Conservation (phyloP, 352 stramenopile genomes). For the Salisapilia sapeloensis region DNA sequence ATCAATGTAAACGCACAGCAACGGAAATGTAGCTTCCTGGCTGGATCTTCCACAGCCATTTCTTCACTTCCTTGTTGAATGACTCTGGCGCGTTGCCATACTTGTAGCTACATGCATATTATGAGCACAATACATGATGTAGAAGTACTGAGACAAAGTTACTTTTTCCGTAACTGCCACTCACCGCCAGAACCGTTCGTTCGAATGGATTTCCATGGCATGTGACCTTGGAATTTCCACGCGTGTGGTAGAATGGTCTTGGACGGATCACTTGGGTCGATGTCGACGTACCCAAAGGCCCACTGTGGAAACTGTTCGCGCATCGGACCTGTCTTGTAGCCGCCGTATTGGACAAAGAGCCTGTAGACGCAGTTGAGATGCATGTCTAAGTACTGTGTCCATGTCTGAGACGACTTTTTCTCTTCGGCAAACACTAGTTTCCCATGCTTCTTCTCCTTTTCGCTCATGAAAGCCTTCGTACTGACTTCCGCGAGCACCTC, state of each 20-base stretch:
- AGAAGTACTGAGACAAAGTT: conserved; percentile 1
- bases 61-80: conserved; percentile 34
- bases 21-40: conserved; percentile 39
- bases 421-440: conserved; percentile 22
- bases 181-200: conserved; percentile 65
- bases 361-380: conserved; percentile 65
- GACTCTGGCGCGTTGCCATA: conserved; percentile 15
- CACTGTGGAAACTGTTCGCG: conserved; percentile 37
- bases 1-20: background rate
- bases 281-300: conserved; percentile 44
- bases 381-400: conserved; percentile 46
- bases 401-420: conserved; percentile 27
- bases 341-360: conserved; percentile 70
- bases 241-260: conserved; percentile 45
- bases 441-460: conserved; percentile 5
- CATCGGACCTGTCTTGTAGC: conserved; percentile 62
- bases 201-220: conserved; percentile 30
- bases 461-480: conserved; percentile 16
- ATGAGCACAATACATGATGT: background rate
- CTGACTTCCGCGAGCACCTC: conserved; percentile 29
- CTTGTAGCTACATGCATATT: conserved; percentile 14
- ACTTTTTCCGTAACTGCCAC: conserved; percentile 35
- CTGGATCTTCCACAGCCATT: conserved; percentile 31
- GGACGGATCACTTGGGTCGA: conserved; percentile 65
- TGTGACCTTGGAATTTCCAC: conserved; percentile 52